A percentile compares a stretch with the other conserved stretches of the same genome.
phyloP scores from a whole-genome alignment of 1,284 basidiomycete species.

The Trametes versicolor region DNA sequence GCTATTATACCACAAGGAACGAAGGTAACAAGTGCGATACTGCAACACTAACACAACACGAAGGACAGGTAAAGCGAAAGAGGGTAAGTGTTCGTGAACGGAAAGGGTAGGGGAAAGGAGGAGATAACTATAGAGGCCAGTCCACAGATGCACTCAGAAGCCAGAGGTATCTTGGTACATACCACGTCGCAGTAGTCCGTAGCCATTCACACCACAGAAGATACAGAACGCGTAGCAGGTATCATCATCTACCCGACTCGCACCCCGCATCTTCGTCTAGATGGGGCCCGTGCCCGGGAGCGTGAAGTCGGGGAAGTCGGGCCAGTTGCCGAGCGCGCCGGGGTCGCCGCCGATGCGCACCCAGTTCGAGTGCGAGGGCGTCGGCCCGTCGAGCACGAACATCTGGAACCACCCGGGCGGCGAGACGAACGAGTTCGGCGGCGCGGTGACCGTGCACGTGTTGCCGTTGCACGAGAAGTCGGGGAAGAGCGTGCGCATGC shows the following conservation, averaged over 20 bases:
- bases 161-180: neutral
- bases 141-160: neutral
- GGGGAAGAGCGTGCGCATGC: slow-evolving; percentile 74
- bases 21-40: neutral
- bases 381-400: slow-evolving; percentile 78
- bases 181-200: neutral
- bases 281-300: slow-evolving; percentile 57
- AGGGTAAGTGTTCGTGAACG: neutral
- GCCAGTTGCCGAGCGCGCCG: slow-evolving; percentile 72
- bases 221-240: neutral
- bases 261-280: neutral
- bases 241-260: neutral
- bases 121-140: neutral
- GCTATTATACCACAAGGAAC: slow-evolving; percentile 1
- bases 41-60: neutral
- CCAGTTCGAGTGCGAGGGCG: slow-evolving; percentile 76
- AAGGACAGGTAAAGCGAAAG: neutral
- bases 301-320: slow-evolving; percentile 68
- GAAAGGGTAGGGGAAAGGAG: neutral
- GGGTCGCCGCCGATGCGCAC: slow-evolving; percentile 82
- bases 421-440: slow-evolving; percentile 70
- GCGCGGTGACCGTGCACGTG: slow-evolving; percentile 72
- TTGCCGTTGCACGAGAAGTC: slow-evolving; percentile 68
- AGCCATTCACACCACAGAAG: neutral
- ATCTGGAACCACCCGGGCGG: slow-evolving; percentile 83